A percentile compares a stretch with the other conserved stretches of the same genome.
phyloP scores from a whole-genome alignment of 257 asterid genomes.

The Penstemon newberryi region DNA sequence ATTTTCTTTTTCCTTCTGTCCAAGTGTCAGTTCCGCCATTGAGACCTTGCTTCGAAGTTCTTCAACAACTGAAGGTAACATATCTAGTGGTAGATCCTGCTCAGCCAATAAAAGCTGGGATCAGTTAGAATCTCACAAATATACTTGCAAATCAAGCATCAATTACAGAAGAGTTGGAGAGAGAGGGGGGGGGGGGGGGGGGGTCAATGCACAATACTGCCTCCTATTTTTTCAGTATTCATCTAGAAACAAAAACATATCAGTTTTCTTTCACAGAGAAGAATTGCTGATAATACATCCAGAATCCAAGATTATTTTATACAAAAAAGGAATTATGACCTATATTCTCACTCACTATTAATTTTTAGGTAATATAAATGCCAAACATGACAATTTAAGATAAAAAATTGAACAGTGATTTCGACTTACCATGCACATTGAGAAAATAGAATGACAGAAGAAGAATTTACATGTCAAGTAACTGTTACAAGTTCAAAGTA shows the following conservation, averaged over 20 bases:
- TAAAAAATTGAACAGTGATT: neutral
- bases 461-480: neutral
- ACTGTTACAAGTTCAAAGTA: neutral
- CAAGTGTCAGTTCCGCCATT: constrained; percentile 47
- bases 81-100: constrained; percentile 46
- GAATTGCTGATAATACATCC: neutral
- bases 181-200: neutral
- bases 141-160: constrained; percentile 16
- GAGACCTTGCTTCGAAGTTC: constrained; percentile 52
- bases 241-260: neutral
- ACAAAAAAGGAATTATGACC: neutral
- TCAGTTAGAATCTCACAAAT: neutral
- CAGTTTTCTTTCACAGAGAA: constrained; percentile 1
- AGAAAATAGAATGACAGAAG: constrained; percentile 14
- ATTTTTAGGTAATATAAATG: neutral
- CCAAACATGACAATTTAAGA: neutral
- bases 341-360: neutral
- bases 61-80: constrained; percentile 42
- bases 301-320: neutral
- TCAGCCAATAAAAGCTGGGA: constrained; percentile 11
- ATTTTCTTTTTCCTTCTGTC: constrained; percentile 57
- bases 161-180: neutral
- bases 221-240: neutral
- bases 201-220: neutral
- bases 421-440: neutral